A percentile compares a stretch with the other conserved stretches of the same genome.
phyloP scores from a whole-genome alignment of 2,329 filamentous ascomycete genomes.

The Acephala macrosclerotiorum region DNA sequence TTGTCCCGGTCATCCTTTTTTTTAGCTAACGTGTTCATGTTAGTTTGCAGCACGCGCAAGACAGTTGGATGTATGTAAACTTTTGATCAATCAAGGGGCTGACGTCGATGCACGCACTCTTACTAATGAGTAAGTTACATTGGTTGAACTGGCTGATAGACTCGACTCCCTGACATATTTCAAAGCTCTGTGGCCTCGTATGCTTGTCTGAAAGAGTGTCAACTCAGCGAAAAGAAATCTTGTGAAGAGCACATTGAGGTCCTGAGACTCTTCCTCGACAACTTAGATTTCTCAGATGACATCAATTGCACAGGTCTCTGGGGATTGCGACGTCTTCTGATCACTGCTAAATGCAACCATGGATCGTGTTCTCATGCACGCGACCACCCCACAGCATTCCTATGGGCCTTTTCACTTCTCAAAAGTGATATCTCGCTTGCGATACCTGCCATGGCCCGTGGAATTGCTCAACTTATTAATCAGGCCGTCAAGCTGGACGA shows the following conservation, averaged over 20 bases:
- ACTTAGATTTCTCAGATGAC: not conserved
- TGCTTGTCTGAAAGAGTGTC: not conserved
- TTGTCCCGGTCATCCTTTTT: too few species aligned
- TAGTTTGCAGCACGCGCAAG: too few species aligned
- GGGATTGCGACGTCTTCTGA: not conserved
- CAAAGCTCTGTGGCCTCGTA: too few species aligned
- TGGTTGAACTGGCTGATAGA: too few species aligned
- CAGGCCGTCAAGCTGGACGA: not conserved
- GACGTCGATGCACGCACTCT: too few species aligned
- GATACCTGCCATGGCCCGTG: not conserved
- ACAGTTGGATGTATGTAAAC: too few species aligned
- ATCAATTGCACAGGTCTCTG: not conserved
- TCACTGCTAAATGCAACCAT: not conserved
- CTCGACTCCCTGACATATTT: too few species aligned
- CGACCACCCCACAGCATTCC: not conserved
- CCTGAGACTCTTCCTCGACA: not conserved
- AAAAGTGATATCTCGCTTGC: not conserved
- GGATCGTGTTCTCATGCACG: not conserved
- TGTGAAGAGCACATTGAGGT: not conserved
- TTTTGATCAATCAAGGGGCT: too few species aligned
- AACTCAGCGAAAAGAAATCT: not conserved
- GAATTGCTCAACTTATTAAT: not conserved
- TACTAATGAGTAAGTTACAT: too few species aligned
- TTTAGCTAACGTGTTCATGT: too few species aligned
- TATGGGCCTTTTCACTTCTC: not conserved